Conservation (phyloP, 2,329 filamentous ascomycete species). For the Cephalotrichum gorgonifer region DNA sequence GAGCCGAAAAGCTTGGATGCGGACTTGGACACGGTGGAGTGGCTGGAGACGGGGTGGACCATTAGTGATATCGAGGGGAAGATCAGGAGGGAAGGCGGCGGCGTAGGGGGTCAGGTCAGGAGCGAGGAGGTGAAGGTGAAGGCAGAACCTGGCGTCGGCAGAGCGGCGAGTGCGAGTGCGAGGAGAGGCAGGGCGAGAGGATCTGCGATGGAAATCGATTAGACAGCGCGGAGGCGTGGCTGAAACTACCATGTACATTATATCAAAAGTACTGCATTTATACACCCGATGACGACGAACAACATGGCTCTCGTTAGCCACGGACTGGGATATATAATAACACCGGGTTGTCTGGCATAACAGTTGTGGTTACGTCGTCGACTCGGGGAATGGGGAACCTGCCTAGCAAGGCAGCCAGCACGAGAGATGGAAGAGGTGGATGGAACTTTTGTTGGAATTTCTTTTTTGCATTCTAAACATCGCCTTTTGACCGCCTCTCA, state of each 20-base stretch:
- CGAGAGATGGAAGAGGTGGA: too few relatives aligned
- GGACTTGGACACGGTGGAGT: neutral
- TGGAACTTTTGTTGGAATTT: neutral
- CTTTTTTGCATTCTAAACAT: neutral
- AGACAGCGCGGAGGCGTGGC: neutral
- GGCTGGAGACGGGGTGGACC: neutral
- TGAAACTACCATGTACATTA: neutral
- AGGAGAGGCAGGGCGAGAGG: neutral
- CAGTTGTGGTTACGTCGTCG: too few relatives aligned
- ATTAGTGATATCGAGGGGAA: neutral
- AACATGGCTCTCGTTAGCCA: too few relatives aligned
- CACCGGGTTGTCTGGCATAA: too few relatives aligned
- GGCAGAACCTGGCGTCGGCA: neutral
- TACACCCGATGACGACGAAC: too few relatives aligned
- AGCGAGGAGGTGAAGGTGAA: neutral
- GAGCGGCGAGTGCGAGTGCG: neutral
- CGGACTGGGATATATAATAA: too few relatives aligned
- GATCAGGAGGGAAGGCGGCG: neutral
- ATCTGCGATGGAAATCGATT: constrained; percentile 1
- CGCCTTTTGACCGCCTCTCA: neutral
- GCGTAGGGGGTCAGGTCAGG: neutral
- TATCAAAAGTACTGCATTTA: too few relatives aligned
- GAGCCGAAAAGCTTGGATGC: neutral
- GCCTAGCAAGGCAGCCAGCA: too few relatives aligned
- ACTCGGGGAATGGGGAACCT: too few relatives aligned